Evolutionary conservation across 2,329 filamentous ascomycete species (phyloP), one percentile per base, ranked within the genome.

Genomic region (Malbranchea cinnamomea): DNA sequence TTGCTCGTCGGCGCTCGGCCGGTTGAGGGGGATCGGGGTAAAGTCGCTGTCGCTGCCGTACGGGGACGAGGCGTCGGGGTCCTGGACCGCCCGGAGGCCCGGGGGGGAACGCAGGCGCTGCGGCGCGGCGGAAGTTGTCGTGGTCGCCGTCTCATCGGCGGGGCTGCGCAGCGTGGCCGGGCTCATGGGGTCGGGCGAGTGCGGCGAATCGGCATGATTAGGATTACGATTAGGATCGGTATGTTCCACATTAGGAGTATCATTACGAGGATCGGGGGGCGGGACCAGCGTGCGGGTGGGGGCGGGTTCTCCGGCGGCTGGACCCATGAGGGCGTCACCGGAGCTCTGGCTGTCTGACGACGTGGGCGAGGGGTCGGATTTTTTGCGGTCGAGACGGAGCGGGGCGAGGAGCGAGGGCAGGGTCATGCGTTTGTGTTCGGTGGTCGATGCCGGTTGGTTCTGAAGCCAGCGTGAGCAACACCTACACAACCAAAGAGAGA

Each of bases 281-380:
- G 33, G 17, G 38, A 18, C 15, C 22, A 11, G 26, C 20, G 16
- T 20, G 26, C n/a, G 26, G 22, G 16, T 28, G 20, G 26, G 26
- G 26, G 26, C 9, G 22, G 26, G 26, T 26, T 45, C 41, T 36
- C 55, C 49, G 22, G 51, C 42, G 22, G 46, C 28, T 46, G 48
- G 52, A 15, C 44, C 42, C 35, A 69, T 62, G 26, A 68, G 48
- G 19, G 59, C 59, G 30, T 69, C 64, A 31, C 53, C 53, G 2
- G 65, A 67, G 29, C 59, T 56, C 30, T 58, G 60, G 41, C 63
- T 68, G 31, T 57, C 59, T 60, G 61, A 67, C 16, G 65, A 68
- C 38, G 61, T 60, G 31, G 63, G 60, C 10, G 64, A 62, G 11
- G 57, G 49, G 31, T 65, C 61, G 17, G 57, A 46, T 31, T 54